Conservation (phyloP, 2,329 filamentous ascomycete species). For the Lachnellula suecica region DNA sequence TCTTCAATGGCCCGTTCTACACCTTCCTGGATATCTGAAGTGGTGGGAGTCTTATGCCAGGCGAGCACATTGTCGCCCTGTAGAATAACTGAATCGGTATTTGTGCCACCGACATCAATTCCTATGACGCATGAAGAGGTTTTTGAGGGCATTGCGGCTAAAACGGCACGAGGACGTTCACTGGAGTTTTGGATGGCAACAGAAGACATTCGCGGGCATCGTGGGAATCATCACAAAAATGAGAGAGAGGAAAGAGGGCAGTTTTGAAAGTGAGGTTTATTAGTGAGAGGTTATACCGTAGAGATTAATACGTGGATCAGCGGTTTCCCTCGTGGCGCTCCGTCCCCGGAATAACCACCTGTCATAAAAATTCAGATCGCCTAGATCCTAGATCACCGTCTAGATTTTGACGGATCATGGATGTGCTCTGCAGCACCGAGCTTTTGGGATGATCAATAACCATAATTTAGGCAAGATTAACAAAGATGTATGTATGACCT, state of each 20-base stretch:
- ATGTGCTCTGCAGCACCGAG: neutral
- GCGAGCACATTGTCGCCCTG: conserved; percentile 33
- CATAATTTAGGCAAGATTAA: too few species aligned
- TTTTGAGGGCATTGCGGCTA: conserved; percentile 21
- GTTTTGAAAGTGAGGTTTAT: neutral
- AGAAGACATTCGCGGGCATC: conserved; percentile 7
- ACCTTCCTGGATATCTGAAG: conserved; percentile 48
- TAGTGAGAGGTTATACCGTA: neutral
- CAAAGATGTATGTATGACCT: too few species aligned
- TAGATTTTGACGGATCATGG: neutral
- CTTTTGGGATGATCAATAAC: neutral
- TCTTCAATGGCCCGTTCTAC: conserved; percentile 46
- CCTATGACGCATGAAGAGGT: conserved; percentile 27
- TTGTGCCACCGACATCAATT: conserved; percentile 60
- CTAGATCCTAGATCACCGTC: conserved; percentile 10
- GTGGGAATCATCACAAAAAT: neutral
- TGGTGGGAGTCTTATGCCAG: conserved; percentile 49
- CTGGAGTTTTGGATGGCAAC: conserved; percentile 2
- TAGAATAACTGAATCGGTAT: conserved; percentile 41
- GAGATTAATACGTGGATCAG: neutral
- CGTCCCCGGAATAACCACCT: conserved; percentile 2
- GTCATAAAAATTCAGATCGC: conserved; percentile 13
- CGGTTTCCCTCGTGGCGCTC: neutral
- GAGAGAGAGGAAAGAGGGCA: conserved; percentile 1
- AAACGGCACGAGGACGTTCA: neutral